A percentile compares a stretch with the other conserved stretches of the same genome.
Evolutionary conservation across 768 basidiomycete species (phyloP).

Genomic region (Amanita jacksonii): DNA sequence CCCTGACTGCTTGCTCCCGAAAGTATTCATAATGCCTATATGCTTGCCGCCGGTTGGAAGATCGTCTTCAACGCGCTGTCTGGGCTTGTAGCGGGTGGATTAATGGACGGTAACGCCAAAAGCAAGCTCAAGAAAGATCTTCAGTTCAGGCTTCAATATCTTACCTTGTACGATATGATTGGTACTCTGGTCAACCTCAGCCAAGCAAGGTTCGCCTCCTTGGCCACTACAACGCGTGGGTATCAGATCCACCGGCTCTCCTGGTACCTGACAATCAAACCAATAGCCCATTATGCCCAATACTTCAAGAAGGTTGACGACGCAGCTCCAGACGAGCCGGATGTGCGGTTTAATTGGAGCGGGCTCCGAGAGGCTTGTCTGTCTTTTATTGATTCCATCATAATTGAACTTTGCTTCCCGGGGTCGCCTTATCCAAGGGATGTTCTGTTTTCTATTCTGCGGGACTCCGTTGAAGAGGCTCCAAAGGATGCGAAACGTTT

Average conservation of each 20-base stretch:
- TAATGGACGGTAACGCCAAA: slow-evolving; percentile 45
- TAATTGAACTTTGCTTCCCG: slow-evolving; percentile 77
- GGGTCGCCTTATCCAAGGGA: slow-evolving; percentile 55
- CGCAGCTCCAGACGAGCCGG: slow-evolving; percentile 32
- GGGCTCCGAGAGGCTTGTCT: slow-evolving; percentile 53
- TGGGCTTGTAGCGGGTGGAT: slow-evolving; percentile 42
- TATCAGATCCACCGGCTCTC: slow-evolving; percentile 1
- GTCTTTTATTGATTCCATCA: slow-evolving; percentile 77
- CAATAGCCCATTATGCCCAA: slow-evolving; percentile 56
- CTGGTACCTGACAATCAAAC: background rate
- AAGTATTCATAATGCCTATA: slow-evolving; percentile 76
- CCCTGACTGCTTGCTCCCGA: background rate
- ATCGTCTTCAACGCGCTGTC: slow-evolving; percentile 52
- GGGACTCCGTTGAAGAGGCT: slow-evolving; percentile 63
- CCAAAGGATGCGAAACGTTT: slow-evolving; percentile 69
- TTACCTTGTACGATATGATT: slow-evolving; percentile 57
- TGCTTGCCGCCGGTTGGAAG: slow-evolving; percentile 79
- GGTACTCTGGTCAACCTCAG: slow-evolving; percentile 46
- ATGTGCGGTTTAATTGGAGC: slow-evolving; percentile 57
- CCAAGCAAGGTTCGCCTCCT: slow-evolving; percentile 56
- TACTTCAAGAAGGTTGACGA: slow-evolving; percentile 49
- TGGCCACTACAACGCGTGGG: slow-evolving; percentile 66
- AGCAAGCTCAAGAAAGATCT: slow-evolving; percentile 41
- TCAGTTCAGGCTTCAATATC: slow-evolving; percentile 46
- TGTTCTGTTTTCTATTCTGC: slow-evolving; percentile 56